These are phyloP conservation scores for Carex scoparia DNA, from an alignment of 176 grass and related monocot genomes.

Conservation along the genomic window DNA sequence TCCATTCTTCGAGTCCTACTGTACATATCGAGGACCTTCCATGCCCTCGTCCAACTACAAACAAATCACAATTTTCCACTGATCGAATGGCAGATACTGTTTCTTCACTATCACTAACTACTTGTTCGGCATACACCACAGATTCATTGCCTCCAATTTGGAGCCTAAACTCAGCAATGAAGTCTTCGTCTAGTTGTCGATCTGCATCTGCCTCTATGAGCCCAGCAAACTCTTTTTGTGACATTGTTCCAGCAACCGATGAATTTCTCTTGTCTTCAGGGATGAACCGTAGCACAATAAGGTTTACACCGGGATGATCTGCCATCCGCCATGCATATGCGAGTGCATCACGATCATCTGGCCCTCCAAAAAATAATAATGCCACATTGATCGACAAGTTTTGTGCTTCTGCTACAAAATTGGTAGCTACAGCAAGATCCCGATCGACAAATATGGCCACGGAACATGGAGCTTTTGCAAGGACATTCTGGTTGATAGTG, in stretches of 20 bases:
- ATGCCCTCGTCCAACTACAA: conserved; percentile 44
- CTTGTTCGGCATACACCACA: conserved; percentile 46
- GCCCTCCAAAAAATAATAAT: conserved; percentile 44
- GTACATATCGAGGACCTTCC: conserved; percentile 45
- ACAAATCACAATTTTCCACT: conserved; percentile 45
- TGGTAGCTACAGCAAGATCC: conserved; percentile 5
- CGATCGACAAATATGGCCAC: conserved; percentile 39
- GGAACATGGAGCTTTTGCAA: conserved; percentile 28
- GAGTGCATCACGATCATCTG: conserved; percentile 76
- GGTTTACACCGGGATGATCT: conserved; percentile 46
- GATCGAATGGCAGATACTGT: conserved; percentile 44
- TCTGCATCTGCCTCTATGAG: conserved; percentile 41
- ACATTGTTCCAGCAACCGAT: conserved; percentile 35
- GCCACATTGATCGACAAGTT: conserved; percentile 17
- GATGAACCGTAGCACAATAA: conserved; percentile 45
- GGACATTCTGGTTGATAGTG: conserved; percentile 31
- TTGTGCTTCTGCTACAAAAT: not conserved
- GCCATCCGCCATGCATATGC: conserved; percentile 60
- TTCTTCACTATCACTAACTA: conserved; percentile 52
- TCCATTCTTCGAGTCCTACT: conserved; percentile 46
- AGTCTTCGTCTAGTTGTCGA: conserved; percentile 52
- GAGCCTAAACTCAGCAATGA: conserved; percentile 43
- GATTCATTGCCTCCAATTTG: conserved; percentile 34
- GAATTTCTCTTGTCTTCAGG: not conserved
- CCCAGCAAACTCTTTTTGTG: conserved; percentile 28